Conservation (phyloP, 257 asterid genomes). For the Henckelia pumila region DNA sequence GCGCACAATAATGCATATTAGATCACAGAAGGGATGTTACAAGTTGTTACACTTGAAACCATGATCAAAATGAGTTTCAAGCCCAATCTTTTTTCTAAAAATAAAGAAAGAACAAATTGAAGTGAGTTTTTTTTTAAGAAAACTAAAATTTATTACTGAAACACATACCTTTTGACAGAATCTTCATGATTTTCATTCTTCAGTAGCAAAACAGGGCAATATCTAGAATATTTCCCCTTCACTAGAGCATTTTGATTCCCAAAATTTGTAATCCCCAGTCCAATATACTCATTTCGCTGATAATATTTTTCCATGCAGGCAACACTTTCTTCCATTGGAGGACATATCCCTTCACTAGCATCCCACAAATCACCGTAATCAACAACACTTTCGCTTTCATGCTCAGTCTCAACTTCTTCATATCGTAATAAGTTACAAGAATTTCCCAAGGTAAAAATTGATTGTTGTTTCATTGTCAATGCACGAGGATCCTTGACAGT, state of each 20-base stretch:
- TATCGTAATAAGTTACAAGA: conserved; percentile 22
- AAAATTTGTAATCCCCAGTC: conserved; percentile 40
- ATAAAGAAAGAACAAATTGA: not conserved
- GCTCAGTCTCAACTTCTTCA: conserved; percentile 34
- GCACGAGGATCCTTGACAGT: conserved; percentile 70
- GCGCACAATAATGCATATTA: not conserved
- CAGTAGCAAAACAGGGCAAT: conserved; percentile 69
- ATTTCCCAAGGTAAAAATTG: conserved; percentile 32
- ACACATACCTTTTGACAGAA: conserved; percentile 49
- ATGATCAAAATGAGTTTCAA: not conserved
- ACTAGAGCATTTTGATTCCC: conserved; percentile 36
- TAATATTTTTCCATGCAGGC: conserved; percentile 59
- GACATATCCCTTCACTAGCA: conserved; percentile 42
- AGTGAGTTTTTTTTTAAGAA: not conserved
- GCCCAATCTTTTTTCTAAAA: not conserved
- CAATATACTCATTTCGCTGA: conserved; percentile 47
- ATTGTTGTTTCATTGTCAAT: conserved; percentile 29
- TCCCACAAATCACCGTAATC: conserved; percentile 62
- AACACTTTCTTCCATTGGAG: conserved; percentile 71
- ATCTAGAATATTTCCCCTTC: conserved; percentile 36
- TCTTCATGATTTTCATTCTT: conserved; percentile 44
- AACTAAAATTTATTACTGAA: not conserved
- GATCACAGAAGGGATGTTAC: not conserved
- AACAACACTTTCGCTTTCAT: conserved; percentile 31
- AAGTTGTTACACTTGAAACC: no score